phyloP scores from a whole-genome alignment of 1,139 yeast species.

The Geotrichum fermentans region DNA sequence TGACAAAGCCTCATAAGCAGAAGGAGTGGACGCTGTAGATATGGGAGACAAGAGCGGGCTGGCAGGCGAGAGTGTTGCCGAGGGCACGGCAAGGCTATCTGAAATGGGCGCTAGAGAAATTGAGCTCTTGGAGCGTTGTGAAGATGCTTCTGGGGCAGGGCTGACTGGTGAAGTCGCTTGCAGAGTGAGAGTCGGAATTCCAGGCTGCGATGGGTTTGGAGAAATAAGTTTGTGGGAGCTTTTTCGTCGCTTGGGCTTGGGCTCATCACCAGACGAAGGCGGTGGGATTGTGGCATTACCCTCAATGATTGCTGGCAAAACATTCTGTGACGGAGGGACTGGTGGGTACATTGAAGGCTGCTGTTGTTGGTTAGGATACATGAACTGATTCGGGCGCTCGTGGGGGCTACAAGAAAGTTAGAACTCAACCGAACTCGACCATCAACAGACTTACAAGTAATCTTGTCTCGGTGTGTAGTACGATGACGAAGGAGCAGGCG shows the following conservation, averaged over 20 bases:
- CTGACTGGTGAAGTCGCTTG: not conserved
- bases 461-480: too few relatives aligned
- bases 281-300: too few relatives aligned
- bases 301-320: too few relatives aligned
- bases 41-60: constrained; percentile 14
- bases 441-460: too few relatives aligned
- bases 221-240: not conserved
- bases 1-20: constrained; percentile 8
- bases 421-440: too few relatives aligned
- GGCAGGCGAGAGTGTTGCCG: not conserved
- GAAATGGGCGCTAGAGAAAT: not conserved
- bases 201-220: not conserved
- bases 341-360: too few relatives aligned
- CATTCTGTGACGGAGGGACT: too few relatives aligned
- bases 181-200: not conserved
- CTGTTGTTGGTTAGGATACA: too few relatives aligned
- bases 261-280: not conserved
- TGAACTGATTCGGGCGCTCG: too few relatives aligned
- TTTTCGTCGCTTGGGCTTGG: not conserved
- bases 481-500: too few relatives aligned
- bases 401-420: too few relatives aligned
- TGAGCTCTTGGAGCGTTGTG: not conserved
- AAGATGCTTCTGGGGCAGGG: not conserved
- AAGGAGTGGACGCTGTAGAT: constrained; percentile 9
- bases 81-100: constrained; percentile 8